Evolutionary conservation across 2,329 filamentous ascomycete species (phyloP), one percentile per base, ranked within the genome.

Genomic region (Nannizziopsis barbatae): DNA sequence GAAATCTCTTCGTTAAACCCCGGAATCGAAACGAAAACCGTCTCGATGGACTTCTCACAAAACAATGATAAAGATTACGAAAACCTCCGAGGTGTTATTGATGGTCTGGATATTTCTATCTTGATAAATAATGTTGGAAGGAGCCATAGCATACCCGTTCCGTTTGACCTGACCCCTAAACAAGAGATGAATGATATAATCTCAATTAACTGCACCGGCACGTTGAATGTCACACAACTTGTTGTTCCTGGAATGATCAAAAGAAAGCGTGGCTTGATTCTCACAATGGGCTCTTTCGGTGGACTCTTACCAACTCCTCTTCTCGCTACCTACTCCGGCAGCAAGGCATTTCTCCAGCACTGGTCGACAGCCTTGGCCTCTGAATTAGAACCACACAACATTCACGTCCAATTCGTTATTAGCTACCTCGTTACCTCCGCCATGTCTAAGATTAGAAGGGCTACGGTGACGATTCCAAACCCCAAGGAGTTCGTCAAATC

Each of bases 241-340:
- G 75, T 98, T 37, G 83, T 84, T 0, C 89, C 92, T 0, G 80
- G 84, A 52, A 88, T 98, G 80, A 77, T 85, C 52, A 75, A 83
- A 64, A 84, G 89, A 60, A 87, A 85, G 70, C 80, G 81, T 50
- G 92, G 93, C 18, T 75, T 98, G 32, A 87, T 98, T 60, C 74
- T 98, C 48, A 98, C 90, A 50, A 95, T 98, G 89, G 92, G 90
- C 41, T 95, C 89, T 9, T 94, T 96, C 63, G 92, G 84, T 53
- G 93, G 92, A 56, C 83, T 93, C 69, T 79, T 92, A 52, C 92
- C 92, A 6, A 95, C 87, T 0, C 89, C 93, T 5, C 81, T 92
- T 47, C 77, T 98, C 39, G 92, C 92, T 10, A 96, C 92, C 2
- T 98, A 98, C 75, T 93, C 86, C 39, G 92, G 92, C 56, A 92